phyloP scores from a whole-genome alignment of 176 grass and related monocot species.

The Neostapfia colusana region DNA sequence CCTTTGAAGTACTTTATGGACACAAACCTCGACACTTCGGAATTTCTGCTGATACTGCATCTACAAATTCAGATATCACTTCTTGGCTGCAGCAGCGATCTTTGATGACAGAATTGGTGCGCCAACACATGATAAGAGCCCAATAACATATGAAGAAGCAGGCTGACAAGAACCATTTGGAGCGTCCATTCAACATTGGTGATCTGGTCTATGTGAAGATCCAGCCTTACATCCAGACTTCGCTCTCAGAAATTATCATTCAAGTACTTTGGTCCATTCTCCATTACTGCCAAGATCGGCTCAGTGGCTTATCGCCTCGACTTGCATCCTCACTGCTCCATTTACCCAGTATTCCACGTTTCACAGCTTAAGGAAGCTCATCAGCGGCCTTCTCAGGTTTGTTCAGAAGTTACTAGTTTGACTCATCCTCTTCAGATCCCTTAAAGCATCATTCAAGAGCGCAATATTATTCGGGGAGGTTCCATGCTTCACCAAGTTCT shows the following conservation, averaged over 20 bases:
- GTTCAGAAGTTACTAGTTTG: too few species aligned
- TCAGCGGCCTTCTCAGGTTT: too few species aligned
- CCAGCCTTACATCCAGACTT: neutral
- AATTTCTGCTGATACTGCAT: neutral
- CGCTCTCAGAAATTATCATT: neutral
- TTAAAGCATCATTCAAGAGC: rapidly evolving
- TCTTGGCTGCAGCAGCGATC: too few species aligned
- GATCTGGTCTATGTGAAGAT: neutral
- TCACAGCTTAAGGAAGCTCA: neutral
- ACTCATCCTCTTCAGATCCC: neutral
- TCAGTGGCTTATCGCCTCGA: neutral
- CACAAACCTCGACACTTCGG: neutral
- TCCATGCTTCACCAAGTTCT: rapidly evolving
- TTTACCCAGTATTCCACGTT: neutral
- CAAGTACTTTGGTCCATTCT: neutral
- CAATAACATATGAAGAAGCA: neutral
- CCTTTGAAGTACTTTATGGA: neutral
- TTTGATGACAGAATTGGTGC: rapidly evolving
- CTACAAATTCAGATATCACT: too few species aligned
- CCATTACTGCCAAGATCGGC: rapidly evolving
- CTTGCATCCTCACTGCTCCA: rapidly evolving
- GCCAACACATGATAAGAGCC: neutral
- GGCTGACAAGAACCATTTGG: neutral
- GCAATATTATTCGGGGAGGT: too few species aligned
- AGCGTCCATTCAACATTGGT: neutral